Evolutionary conservation across 345 rosid genomes (phyloP), one percentile per base, ranked within the genome.

Genomic region (Pistacia vera): DNA sequence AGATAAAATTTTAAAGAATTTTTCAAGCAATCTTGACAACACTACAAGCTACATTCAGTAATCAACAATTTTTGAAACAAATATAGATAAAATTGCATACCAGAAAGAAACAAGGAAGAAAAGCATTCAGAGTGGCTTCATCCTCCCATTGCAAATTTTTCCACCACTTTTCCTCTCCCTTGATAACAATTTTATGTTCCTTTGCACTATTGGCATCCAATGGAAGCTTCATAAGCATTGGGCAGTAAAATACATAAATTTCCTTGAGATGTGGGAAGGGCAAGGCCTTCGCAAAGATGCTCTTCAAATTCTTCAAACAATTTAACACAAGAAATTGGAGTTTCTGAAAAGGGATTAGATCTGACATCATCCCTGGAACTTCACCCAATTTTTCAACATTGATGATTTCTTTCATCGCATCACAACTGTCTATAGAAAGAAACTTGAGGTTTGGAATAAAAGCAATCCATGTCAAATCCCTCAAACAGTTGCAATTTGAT

Each of bases 391-490:
- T 55, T 36, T 54, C 48, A 51, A n/a, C 46, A 30, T 62, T 70
- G 48, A 82, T 66, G 30, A 82, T 67, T 54, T 78, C 77, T 67
- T 75, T 75, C 35, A 78, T 51, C 18, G 66, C 56, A 17, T 46
- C n/a, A 25, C 79, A 78, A 4, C 4, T 4, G 0, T 2, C 11
- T 17, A 72, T 79, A 17, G 25, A 11, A 28, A 82, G 57, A 46
- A 3, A 0, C 9, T 44, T 63, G 59, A 82, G 17, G 44, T 70
- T 71, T 54, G 75, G 85, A 30, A 75, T 75, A 18, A 59, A 62
- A 78, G 74, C 17, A 30, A 75, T 55, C 81, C 68, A 78, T 66
- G 73, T 74, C 73, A 82, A n/a, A 17, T 78, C 77, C 36, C 22
- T 22, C 22, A 22, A 22, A 22, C 22, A 22, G 22, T 22, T 10